Evolutionary conservation across 164 flowering plant genomes (phyloP).

Genomic region (Chloranthus sessilifolius): DNA sequence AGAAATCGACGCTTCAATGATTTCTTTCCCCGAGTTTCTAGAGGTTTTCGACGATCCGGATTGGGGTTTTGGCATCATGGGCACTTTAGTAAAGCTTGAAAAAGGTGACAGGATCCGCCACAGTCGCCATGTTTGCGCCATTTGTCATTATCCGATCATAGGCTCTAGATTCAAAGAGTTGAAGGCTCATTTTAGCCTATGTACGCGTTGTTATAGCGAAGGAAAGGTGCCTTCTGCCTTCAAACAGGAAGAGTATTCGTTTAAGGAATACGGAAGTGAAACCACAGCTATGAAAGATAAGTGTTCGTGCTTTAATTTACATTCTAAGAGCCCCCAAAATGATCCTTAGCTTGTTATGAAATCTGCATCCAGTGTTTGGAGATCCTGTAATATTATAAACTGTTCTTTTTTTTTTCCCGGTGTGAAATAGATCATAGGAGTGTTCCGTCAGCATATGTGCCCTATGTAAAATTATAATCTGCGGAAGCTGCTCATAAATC

Average conservation of each 20-base stretch:
- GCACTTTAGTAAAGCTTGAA: slow-evolving; percentile 76
- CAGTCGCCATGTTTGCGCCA: slow-evolving; percentile 62
- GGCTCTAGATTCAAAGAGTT: slow-evolving; percentile 92
- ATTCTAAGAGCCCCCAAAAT: slow-evolving; percentile 33
- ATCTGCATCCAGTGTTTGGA: slow-evolving; percentile 12
- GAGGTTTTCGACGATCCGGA: slow-evolving; percentile 87
- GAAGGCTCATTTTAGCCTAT: slow-evolving; percentile 68
- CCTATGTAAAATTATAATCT: slow-evolving; percentile 30
- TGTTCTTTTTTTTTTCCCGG: slow-evolving; percentile 27
- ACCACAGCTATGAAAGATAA: slow-evolving; percentile 83
- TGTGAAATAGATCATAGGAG: slow-evolving; percentile 34
- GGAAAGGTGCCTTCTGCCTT: slow-evolving; percentile 82
- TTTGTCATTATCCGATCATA: slow-evolving; percentile 84
- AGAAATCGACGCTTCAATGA: slow-evolving; percentile 44
- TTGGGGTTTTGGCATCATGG: slow-evolving; percentile 92
- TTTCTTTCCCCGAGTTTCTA: slow-evolving; percentile 70
- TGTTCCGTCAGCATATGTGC: slow-evolving; percentile 21
- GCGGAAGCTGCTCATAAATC: slow-evolving; percentile 13
- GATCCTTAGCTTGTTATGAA: slow-evolving; percentile 26
- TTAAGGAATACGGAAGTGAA: slow-evolving; percentile 81
- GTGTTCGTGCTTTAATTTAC: slow-evolving; percentile 63
- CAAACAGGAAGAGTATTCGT: slow-evolving; percentile 78
- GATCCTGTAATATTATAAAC: slow-evolving; percentile 27
- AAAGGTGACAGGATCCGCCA: slow-evolving; percentile 79
- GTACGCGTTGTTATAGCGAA: slow-evolving; percentile 87